Base-by-base conservation (phyloP, 164 flowering plant species). In the Magnolia kwangsiensis region DNA sequence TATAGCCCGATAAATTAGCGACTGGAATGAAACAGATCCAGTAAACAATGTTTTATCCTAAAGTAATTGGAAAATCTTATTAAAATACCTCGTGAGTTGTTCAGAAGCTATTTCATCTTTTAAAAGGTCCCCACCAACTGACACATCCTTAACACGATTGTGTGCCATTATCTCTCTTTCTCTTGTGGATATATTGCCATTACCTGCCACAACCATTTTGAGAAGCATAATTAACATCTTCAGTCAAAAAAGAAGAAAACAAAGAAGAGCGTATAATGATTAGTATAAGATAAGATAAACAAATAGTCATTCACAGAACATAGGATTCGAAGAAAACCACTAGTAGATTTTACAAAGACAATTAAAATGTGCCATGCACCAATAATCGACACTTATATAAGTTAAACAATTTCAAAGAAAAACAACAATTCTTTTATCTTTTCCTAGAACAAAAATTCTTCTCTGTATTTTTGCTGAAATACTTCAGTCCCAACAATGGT, bases 41-140 rank as follows among this genome's bases (percentile, higher is more conserved):
- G 8, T 31, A 27, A 14, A 67, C n/a, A 65, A 24, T 24, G 11
- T 10, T 20, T 20, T 65, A 65, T 65, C 68, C 11, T 13, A 24
- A 11, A 65, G 24, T 24, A 20, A 20, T 21, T 37, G 45, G 45
- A 37, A 37, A 37, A 37, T 37, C 45, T 37, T 37, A 37, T 6
- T 70, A 70, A 50, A 72, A 13, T 87, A 95, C 97, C 98, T 89
- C 50, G 95, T 96, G 64, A 96, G 87, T 66, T 96, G 99, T 85
- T 96, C 99, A 71, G 98, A 90, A 69, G 94, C 96, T 75, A 96
- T 87, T 80, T 96, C 99, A 85, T 96, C 97, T 68, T 80, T 79
- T 49, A 91, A 81, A 82, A 91, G 85, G 80, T 90, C 89, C 27
- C 69, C 50, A 76, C 80, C 76, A 72, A 49, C 72, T 66, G 27